These are phyloP conservation scores for Trebouxiophyceae sp. DNA, from an alignment of 163 green algal genomes.

Conservation along the genomic window DNA sequence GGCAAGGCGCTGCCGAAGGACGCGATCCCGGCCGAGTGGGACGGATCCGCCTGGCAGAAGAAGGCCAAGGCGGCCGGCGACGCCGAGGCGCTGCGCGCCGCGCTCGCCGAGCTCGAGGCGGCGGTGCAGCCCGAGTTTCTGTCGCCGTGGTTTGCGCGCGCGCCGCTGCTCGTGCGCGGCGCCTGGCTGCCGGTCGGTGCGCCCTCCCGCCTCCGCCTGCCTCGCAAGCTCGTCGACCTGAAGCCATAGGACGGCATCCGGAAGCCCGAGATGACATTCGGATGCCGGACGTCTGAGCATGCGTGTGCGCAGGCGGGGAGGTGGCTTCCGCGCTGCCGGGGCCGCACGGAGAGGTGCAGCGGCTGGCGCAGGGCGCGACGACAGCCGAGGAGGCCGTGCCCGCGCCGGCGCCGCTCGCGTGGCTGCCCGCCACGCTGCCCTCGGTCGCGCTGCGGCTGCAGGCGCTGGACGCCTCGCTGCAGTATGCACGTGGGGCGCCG, in stretches of 20 bases:
- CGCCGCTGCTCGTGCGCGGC: conserved; percentile 41
- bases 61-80: conserved; percentile 1
- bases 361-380: neutral
- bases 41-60: neutral
- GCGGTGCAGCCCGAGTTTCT: conserved; percentile 16
- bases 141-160: conserved; percentile 19
- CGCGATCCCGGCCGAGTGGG: neutral
- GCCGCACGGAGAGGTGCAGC: conserved; percentile 14
- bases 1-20: neutral
- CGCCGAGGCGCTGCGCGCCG: conserved; percentile 26
- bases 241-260: neutral
- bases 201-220: conserved; percentile 8
- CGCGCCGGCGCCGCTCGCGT: conserved; percentile 38
- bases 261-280: neutral
- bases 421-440: conserved; percentile 66
- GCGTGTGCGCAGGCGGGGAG: conserved; percentile 3
- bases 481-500: too few species aligned
- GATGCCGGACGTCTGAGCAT: neutral
- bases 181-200: conserved; percentile 41
- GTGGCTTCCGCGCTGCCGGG: conserved; percentile 3
- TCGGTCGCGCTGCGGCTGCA: conserved; percentile 56
- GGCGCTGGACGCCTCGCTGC: conserved; percentile 58
- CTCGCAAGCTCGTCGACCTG: neutral
- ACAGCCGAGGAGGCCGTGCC: neutral
- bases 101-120: conserved; percentile 48